Percentiles rank a stretch among this genome's conserved stretches.
Evolutionary conservation across 2,329 filamentous ascomycete genomes (phyloP).

Genomic region (Mycosphaerella sp.): DNA sequence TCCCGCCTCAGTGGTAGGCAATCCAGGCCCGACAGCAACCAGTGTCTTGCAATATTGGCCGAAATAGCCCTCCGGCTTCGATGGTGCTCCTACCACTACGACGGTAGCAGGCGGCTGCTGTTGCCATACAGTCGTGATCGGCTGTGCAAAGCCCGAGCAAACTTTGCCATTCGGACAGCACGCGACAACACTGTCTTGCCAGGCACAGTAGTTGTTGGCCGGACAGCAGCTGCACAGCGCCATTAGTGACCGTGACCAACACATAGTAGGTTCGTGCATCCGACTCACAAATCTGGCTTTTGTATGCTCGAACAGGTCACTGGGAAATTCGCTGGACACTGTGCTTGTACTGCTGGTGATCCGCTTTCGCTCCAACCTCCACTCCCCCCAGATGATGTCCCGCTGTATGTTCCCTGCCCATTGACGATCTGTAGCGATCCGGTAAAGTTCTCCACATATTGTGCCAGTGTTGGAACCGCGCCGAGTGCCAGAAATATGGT

Average conservation of each 20-base stretch:
- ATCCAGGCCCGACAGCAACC: slow-evolving; percentile 28
- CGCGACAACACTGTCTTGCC: slow-evolving; percentile 29
- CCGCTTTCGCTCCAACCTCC: slow-evolving; percentile 16
- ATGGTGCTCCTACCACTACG: slow-evolving; percentile 20
- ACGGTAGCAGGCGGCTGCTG: slow-evolving; percentile 19
- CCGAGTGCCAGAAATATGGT: slow-evolving; percentile 12
- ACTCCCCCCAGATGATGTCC: slow-evolving; percentile 6
- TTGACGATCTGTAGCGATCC: slow-evolving; percentile 26
- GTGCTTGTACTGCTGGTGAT: slow-evolving; percentile 28
- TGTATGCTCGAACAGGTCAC: slow-evolving; percentile 40
- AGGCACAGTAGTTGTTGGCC: slow-evolving; percentile 29
- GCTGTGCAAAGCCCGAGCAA: slow-evolving; percentile 27
- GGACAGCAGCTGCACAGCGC: slow-evolving; percentile 31
- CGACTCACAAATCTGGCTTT: slow-evolving; percentile 39
- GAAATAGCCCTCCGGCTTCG: slow-evolving; percentile 14
- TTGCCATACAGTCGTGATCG: slow-evolving; percentile 17
- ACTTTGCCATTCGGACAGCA: slow-evolving; percentile 32
- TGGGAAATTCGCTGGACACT: slow-evolving; percentile 34
- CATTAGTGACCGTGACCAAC: background rate
- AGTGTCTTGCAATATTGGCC: slow-evolving; percentile 33
- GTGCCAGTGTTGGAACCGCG: slow-evolving; percentile 11
- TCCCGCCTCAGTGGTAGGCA: slow-evolving; percentile 30
- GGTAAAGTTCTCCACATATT: slow-evolving; percentile 26
- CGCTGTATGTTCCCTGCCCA: slow-evolving; percentile 18
- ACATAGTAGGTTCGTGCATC: background rate